phyloP scores from a whole-genome alignment of 177 flowering plant genomes.

The Vitis hybrid region DNA sequence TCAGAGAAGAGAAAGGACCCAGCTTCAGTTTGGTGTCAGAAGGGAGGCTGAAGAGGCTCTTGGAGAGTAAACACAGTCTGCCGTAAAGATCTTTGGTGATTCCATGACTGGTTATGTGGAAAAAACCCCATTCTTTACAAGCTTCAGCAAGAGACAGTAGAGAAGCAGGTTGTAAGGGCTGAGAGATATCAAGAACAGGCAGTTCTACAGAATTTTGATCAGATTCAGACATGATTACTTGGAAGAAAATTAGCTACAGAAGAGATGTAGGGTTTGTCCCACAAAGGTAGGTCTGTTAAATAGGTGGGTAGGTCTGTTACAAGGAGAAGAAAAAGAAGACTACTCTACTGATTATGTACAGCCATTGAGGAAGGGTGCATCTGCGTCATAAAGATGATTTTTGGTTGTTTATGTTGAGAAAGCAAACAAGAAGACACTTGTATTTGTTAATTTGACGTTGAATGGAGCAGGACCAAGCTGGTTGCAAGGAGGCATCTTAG shows the following conservation, averaged over 20 bases:
- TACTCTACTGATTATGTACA: no score
- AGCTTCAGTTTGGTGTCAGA: conserved; percentile 56
- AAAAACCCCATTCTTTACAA: conserved; percentile 86
- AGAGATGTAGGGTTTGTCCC: conserved; percentile 8
- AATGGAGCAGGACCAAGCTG: conserved; percentile 6
- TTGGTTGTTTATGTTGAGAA: conserved; percentile 11
- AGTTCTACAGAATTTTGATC: conserved; percentile 40
- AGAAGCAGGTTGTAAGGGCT: conserved; percentile 42
- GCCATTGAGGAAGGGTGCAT: no score
- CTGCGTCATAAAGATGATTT: neutral
- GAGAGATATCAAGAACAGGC: conserved; percentile 66
- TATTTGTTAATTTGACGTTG: conserved; percentile 3
- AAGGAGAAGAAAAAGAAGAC: no score
- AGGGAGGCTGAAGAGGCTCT: conserved; percentile 58
- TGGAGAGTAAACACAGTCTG: conserved; percentile 40
- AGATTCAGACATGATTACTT: conserved; percentile 38
- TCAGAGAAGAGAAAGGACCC: conserved; percentile 64
- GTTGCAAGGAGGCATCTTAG: no score
- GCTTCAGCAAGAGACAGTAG: conserved; percentile 57
- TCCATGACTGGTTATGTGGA: conserved; percentile 80
- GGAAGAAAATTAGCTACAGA: neutral
- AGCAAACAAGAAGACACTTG: neutral
- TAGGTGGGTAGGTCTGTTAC: neutral
- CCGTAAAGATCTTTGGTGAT: conserved; percentile 49
- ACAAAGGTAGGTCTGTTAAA: neutral